These are phyloP conservation scores for Clavispora santaluciae DNA, from an alignment of 805 yeast species.

Conservation along the genomic window DNA sequence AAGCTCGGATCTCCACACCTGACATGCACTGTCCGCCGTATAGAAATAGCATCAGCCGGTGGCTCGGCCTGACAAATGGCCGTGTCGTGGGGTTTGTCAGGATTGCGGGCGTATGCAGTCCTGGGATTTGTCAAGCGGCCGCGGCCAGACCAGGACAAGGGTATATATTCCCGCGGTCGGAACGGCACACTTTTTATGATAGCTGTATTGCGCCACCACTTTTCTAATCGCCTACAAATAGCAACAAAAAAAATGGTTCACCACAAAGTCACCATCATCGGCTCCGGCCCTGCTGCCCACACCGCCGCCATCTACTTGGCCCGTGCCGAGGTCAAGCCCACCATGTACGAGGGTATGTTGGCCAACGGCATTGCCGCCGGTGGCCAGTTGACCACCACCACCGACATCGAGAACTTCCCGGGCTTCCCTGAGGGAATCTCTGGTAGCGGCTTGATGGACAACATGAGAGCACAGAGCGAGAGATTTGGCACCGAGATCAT, in stretches of 20 bases:
- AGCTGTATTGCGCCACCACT: neutral
- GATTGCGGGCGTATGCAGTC: too few relatives aligned
- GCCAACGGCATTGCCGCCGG: conserved; percentile 99
- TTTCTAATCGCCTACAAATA: neutral
- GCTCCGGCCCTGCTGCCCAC: conserved; percentile 99
- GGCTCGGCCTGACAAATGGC: neutral
- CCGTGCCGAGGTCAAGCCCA: conserved; percentile 94
- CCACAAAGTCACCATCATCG: conserved; percentile 80
- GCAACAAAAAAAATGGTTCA: conserved; percentile 58
- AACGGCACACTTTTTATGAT: neutral
- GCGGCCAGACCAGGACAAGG: neutral
- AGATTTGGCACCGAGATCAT: conserved; percentile 90
- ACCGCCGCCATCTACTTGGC: conserved; percentile 97
- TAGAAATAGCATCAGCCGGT: too few relatives aligned
- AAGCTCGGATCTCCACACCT: too few relatives aligned
- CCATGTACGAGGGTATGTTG: conserved; percentile 89
- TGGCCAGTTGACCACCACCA: conserved; percentile 97
- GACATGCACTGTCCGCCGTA: too few relatives aligned
- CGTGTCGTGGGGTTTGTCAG: too few relatives aligned
- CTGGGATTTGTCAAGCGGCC: neutral
- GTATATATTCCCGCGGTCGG: conserved; percentile 1
- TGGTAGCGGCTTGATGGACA: conserved; percentile 87
- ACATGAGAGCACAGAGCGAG: conserved; percentile 83
- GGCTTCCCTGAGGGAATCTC: conserved; percentile 94
- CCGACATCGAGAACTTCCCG: conserved; percentile 98